These are phyloP conservation scores for Lathyrus sativus DNA, from an alignment of 306 rosid species.

Conservation along the genomic window DNA sequence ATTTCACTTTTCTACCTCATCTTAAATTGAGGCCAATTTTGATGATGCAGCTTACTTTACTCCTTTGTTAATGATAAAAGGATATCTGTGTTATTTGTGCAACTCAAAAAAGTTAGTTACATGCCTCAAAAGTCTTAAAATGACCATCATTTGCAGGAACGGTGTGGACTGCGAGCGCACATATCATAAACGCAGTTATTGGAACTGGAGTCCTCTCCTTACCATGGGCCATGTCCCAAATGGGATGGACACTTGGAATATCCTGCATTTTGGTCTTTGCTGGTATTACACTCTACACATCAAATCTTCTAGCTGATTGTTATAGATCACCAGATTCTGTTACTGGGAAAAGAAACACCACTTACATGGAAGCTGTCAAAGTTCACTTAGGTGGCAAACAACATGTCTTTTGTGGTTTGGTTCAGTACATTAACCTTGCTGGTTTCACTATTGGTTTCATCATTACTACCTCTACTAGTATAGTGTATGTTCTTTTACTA, in stretches of 20 bases:
- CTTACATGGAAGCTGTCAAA: constrained; percentile 51
- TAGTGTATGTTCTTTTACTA: constrained; percentile 29
- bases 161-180: constrained; percentile 45
- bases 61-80: no score
- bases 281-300: constrained; percentile 34
- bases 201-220: constrained; percentile 49
- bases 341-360: constrained; percentile 41
- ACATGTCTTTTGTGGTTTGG: constrained; percentile 33
- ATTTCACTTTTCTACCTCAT: no score
- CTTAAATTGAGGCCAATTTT: no score
- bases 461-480: constrained; percentile 45
- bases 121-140: not conserved
- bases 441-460: constrained; percentile 43
- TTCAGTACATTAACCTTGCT: constrained; percentile 39
- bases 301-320: constrained; percentile 49
- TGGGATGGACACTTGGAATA: constrained; percentile 44
- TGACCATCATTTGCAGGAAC: constrained; percentile 27
- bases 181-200: constrained; percentile 49
- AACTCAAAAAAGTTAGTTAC: no score
- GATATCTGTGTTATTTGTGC: no score
- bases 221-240: constrained; percentile 45
- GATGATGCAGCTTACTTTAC: no score
- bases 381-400: constrained; percentile 43
- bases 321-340: constrained; percentile 46
- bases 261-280: constrained; percentile 34